Base-by-base conservation (phyloP, 2,329 filamentous ascomycete genomes). In the Chaetomium olivaceum region DNA sequence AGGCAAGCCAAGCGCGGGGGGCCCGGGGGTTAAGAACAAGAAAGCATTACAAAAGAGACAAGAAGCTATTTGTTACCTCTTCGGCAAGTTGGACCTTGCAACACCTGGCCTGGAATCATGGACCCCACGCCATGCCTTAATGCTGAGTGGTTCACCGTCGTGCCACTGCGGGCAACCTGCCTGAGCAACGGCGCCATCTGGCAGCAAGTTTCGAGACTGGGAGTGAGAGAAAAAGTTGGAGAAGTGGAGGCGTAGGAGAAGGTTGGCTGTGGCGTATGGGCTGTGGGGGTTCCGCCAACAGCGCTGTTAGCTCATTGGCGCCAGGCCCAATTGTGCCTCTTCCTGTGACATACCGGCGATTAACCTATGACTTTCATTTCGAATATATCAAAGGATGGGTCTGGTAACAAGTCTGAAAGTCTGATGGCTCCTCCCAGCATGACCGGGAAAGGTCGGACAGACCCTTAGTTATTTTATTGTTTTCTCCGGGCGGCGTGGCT, bases 151-250 rank as follows among this genome's bases (percentile, higher is more conserved):
- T 67, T 66, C 23, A 64, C 58, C 33, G 64, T 63, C 58, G 64
- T 58, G 58, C 62, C 66, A 62, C 64, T 64, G 50, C 64, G 66
- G 58, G 68, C 62, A 60, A 67, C 16, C 27, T 65, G 68, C 62
- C 63, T 57, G 62, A 67, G 25, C n/a, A 65, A 66, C 54, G 68
- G 64, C 51, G 68, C 66, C 68, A 70, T 69, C 31, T 57, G 60
- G 31, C 36, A 21, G 43, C 36, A 54, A 39, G 51, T 50, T 58
- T 31, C 55, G 52, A 31, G 56, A 33, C 33, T n/a, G 14, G 48
- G 48, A 16, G 2, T 36, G 36, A 3, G 43, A 50, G 50, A 21
- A 8, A 52, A 61, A 25, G 11, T 52, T 48, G 43, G 39, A 58
- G 61, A 54, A 61, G 65, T 57, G 61, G 58, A 58, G 58, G 23